phyloP scores from a whole-genome alignment of 345 rosid genomes.

The Pistacia integerrima region DNA sequence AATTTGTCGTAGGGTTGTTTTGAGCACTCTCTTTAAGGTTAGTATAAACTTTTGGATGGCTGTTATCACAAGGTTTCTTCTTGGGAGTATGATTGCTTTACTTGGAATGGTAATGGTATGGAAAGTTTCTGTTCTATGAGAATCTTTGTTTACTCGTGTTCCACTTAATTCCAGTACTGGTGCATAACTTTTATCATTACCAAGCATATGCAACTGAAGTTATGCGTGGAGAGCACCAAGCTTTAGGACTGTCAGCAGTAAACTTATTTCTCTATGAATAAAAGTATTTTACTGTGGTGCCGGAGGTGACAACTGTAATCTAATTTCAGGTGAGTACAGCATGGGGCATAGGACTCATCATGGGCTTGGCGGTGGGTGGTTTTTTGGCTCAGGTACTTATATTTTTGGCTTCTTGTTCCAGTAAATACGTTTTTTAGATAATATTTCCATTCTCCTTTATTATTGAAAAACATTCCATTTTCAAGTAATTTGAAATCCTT shows the following conservation, averaged over 20 bases:
- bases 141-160: background rate
- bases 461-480: no score
- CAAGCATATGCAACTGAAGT: background rate
- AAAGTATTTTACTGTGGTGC: background rate
- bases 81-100: constrained; percentile 87
- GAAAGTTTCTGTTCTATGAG: background rate
- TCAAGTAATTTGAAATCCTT: background rate
- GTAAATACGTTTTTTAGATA: background rate
- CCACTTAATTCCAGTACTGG: background rate
- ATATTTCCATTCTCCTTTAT: no score
- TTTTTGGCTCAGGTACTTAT: background rate
- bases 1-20: constrained; percentile 62
- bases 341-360: background rate
- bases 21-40: constrained; percentile 88
- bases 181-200: background rate
- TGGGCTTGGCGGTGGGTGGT: background rate
- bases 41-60: constrained; percentile 97
- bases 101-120: constrained; percentile 89
- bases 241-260: background rate
- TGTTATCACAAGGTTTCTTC: constrained; percentile 68
- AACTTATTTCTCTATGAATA: background rate
- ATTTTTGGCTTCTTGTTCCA: background rate
- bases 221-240: background rate
- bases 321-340: background rate
- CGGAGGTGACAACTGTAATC: background rate